Conservation (phyloP, 2,329 filamentous ascomycete species). For the Neocatenulostroma microsporum region DNA sequence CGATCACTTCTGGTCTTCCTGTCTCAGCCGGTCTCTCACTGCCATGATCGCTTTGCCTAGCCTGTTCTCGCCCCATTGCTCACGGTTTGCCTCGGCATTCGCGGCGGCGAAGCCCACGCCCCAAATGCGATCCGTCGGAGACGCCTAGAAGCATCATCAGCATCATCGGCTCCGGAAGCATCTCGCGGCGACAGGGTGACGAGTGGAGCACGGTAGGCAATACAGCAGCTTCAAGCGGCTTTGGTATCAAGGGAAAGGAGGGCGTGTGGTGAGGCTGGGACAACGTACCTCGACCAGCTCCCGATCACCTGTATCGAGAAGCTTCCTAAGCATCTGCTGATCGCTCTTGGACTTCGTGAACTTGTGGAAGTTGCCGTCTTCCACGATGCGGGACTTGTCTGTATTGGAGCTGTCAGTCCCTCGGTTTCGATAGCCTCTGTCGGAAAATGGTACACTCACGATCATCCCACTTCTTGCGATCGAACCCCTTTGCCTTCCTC, state of each 20-base stretch:
- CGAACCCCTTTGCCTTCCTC: constrained; percentile 48
- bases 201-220: too few species aligned
- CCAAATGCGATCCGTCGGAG: constrained; percentile 56
- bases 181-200: too few species aligned
- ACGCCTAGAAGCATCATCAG: constrained; percentile 25
- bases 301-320: constrained; percentile 52
- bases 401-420: background rate
- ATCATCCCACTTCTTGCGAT: constrained; percentile 34
- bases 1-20: constrained; percentile 25
- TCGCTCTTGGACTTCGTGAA: constrained; percentile 44
- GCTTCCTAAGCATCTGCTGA: constrained; percentile 37
- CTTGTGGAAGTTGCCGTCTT: constrained; percentile 51
- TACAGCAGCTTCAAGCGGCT: too few species aligned
- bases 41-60: constrained; percentile 56
- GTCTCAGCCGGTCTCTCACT: constrained; percentile 47
- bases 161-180: background rate
- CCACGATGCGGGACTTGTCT: constrained; percentile 50
- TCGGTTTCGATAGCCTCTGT: background rate
- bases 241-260: too few species aligned
- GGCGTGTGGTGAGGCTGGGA: too few species aligned
- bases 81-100: constrained; percentile 42
- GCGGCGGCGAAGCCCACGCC: constrained; percentile 53
- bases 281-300: constrained; percentile 53
- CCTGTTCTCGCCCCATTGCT: constrained; percentile 56
- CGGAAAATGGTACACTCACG: constrained; percentile 2